Percentiles rank a stretch among this genome's conserved stretches.
These are phyloP conservation scores for Aspergillus cavernicola DNA, from an alignment of 495 filamentous ascomycete species.

Conservation along the genomic window DNA sequence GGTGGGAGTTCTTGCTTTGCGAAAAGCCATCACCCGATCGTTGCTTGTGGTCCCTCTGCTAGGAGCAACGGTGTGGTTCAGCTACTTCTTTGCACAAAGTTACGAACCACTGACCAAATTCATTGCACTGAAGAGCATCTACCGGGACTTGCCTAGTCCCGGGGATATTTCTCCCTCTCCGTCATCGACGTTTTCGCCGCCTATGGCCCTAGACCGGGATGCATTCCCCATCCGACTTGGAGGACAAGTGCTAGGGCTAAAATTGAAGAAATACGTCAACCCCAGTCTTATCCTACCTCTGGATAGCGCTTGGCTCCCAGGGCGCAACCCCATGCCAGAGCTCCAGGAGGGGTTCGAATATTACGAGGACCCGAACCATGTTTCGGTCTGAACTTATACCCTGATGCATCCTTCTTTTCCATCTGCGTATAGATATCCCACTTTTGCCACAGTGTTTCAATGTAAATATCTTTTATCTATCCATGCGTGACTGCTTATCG, in stretches of 20 bases:
- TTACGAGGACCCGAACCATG: conserved; percentile 21
- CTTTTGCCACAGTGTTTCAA: neutral
- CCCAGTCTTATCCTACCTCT: conserved; percentile 45
- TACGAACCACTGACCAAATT: conserved; percentile 87
- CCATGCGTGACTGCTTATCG: neutral
- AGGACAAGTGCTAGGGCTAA: conserved; percentile 35
- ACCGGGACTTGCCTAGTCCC: conserved; percentile 43
- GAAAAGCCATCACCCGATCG: conserved; percentile 63
- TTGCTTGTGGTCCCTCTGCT: conserved; percentile 73
- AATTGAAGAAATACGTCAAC: conserved; percentile 46
- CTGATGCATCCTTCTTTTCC: conserved; percentile 1
- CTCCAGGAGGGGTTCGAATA: conserved; percentile 14
- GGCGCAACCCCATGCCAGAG: conserved; percentile 18
- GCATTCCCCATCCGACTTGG: conserved; percentile 38
- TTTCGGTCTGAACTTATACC: conserved; percentile 7
- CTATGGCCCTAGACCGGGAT: conserved; percentile 44
- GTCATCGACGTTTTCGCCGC: conserved; percentile 38
- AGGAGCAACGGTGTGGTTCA: conserved; percentile 77
- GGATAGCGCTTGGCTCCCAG: conserved; percentile 43
- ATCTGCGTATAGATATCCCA: conserved; percentile 4
- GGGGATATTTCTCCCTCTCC: conserved; percentile 37
- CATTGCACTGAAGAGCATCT: conserved; percentile 84
- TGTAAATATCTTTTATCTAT: neutral
- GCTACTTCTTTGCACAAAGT: conserved; percentile 64
- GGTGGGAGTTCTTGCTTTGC: conserved; percentile 80